These are phyloP conservation scores for Drechslerella dactyloides DNA, from an alignment of 2,329 filamentous ascomycete genomes.

Conservation along the genomic window DNA sequence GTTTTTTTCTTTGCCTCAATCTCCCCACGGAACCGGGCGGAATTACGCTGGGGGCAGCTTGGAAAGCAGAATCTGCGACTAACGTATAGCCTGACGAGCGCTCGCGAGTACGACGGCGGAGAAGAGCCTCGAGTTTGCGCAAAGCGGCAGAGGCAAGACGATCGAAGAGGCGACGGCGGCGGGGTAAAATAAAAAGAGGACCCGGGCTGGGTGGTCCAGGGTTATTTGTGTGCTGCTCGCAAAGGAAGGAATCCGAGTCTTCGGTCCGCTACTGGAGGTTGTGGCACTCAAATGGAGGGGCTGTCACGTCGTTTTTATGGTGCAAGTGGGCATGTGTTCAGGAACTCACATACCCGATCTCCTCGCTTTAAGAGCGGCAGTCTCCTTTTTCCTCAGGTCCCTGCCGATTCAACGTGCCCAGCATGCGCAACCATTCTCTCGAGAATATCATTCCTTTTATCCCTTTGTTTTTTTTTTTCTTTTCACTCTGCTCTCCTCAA, in stretches of 20 bases:
- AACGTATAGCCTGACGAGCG: conserved; percentile 29
- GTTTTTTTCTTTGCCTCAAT: conserved; percentile 29
- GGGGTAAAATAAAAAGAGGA: conserved; percentile 41
- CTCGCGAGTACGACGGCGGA: conserved; percentile 35
- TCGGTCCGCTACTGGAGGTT: conserved; percentile 42
- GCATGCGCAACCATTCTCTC: conserved; percentile 14
- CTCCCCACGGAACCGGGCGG: conserved; percentile 21
- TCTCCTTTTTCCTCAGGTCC: conserved; percentile 18
- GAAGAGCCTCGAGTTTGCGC: conserved; percentile 47
- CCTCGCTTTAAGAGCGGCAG: conserved; percentile 28
- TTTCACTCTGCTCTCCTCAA: neutral
- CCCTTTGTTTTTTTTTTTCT: conserved; percentile 15
- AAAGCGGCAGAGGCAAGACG: conserved; percentile 48
- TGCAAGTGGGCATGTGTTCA: conserved; percentile 41
- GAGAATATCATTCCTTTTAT: conserved; percentile 14
- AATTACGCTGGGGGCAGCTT: conserved; percentile 26
- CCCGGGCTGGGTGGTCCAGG: conserved; percentile 32
- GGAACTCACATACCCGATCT: conserved; percentile 23
- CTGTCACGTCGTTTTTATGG: conserved; percentile 46
- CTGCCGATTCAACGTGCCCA: conserved; percentile 9
- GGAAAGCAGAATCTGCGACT: conserved; percentile 25
- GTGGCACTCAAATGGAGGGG: conserved; percentile 45
- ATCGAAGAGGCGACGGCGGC: conserved; percentile 41
- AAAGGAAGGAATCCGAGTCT: conserved; percentile 35
- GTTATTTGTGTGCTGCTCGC: conserved; percentile 47